Base-by-base conservation (phyloP, 2,329 filamentous ascomycete genomes). In the Xylariaceae sp. region DNA sequence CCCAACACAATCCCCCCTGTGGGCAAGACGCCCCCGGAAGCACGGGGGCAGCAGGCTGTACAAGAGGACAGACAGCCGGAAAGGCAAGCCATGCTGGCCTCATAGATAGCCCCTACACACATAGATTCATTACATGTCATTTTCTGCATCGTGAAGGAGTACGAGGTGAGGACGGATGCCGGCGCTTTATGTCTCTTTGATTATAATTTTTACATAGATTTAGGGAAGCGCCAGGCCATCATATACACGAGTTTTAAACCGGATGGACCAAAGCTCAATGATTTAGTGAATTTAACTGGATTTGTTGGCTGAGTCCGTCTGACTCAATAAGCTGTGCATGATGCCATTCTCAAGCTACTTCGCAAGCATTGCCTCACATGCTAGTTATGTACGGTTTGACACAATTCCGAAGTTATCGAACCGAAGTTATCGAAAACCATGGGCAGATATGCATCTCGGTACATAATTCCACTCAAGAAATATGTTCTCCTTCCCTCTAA, bases 1-100 rank as follows among this genome's bases (percentile, higher is more conserved):
- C 69, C 69, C 8, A 57, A 65, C 41, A 72, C 67, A 34, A 65
- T 68, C 52, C 63, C 75, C 4, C 70, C 72, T 45, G 53, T 65
- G 47, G 51, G 55, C 6, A 56, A 67, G 29, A 53, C 59, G 30
- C 50, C 62, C 26, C 43, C 37, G 2, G 49, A 30, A 27, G 57
- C 62, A 53, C 47, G 48, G 39, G 54, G 54, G 45, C 57, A 48
- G 50, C 57, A 50, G 6, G 53, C 51, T 26, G 50, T 27, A 53
- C 56, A 55, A 37, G 56, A 35, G 32, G 56, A 62, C 53, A 64
- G 60, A 32, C 62, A 65, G 54, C 56, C 62, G 12, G 71, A 74
- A 59, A 68, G 71, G 53, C 70, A 68, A 55, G 69, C 72, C 27
- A 75, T 77, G 71, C 64, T 75, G 52, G 70, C 75, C 42, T 66